A percentile compares a stretch with the other conserved stretches of the same genome.
These are phyloP conservation scores for Verticillium nubilum DNA, from an alignment of 2,329 filamentous ascomycete species.

Conservation along the genomic window DNA sequence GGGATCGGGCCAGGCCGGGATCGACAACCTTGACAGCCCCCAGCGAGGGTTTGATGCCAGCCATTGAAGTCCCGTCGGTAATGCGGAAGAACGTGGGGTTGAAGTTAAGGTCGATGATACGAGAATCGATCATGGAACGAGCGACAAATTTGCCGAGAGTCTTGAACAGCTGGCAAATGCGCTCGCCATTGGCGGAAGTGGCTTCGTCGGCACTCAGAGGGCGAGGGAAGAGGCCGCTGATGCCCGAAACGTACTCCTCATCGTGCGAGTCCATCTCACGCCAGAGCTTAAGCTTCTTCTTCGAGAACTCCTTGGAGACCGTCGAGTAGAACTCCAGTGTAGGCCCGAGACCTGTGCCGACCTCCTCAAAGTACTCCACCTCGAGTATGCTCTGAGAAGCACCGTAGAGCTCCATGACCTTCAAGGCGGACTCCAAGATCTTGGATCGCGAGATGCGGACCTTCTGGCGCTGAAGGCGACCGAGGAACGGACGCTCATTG, in stretches of 20 bases:
- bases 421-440: slow-evolving; percentile 92
- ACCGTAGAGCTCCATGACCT: slow-evolving; percentile 98
- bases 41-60: slow-evolving; percentile 71
- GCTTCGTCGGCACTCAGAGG: slow-evolving; percentile 79
- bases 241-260: slow-evolving; percentile 80
- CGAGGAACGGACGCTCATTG: slow-evolving; percentile 87
- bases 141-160: slow-evolving; percentile 96
- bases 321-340: slow-evolving; percentile 98
- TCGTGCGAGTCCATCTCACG: slow-evolving; percentile 77
- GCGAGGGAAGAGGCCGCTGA: slow-evolving; percentile 82
- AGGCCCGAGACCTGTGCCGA: slow-evolving; percentile 90
- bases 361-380: slow-evolving; percentile 98
- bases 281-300: slow-evolving; percentile 97
- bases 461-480: slow-evolving; percentile 89
- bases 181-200: slow-evolving; percentile 72
- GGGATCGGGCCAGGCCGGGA: slow-evolving; percentile 74
- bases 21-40: slow-evolving; percentile 89
- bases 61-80: slow-evolving; percentile 59
- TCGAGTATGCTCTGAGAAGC: slow-evolving; percentile 94
- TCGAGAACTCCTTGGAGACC: slow-evolving; percentile 93
- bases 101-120: slow-evolving; percentile 96
- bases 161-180: slow-evolving; percentile 82
- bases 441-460: slow-evolving; percentile 95
- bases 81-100: slow-evolving; percentile 98
- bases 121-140: slow-evolving; percentile 94